These are phyloP conservation scores for Trametes versicolor DNA, from an alignment of 1,284 basidiomycete species.

Conservation along the genomic window DNA sequence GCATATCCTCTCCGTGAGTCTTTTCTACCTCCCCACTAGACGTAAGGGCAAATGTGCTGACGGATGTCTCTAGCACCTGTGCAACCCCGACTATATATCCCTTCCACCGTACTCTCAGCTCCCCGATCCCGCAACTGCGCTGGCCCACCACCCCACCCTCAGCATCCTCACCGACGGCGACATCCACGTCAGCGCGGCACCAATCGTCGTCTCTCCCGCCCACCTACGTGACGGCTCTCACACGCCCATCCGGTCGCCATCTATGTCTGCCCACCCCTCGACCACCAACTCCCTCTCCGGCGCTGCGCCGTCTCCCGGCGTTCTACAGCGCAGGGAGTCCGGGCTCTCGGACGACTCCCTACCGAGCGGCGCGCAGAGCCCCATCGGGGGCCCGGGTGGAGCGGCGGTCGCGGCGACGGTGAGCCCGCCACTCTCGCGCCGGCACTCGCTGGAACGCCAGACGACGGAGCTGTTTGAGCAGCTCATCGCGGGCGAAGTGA, in stretches of 20 bases:
- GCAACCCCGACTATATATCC: conserved; percentile 80
- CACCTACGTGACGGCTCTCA: conserved; percentile 16
- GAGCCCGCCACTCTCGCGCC: conserved; percentile 35
- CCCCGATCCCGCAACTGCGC: conserved; percentile 16
- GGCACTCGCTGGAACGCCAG: conserved; percentile 51
- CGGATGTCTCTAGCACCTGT: conserved; percentile 66
- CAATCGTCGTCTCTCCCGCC: conserved; percentile 7
- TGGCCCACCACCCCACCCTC: conserved; percentile 15
- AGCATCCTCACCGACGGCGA: conserved; percentile 29
- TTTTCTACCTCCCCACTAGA: conserved; percentile 32
- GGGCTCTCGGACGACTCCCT: conserved; percentile 29
- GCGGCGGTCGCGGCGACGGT: conserved; percentile 12
- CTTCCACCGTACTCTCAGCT: conserved; percentile 73
- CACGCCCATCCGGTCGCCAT: conserved; percentile 22
- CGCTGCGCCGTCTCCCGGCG: conserved; percentile 17
- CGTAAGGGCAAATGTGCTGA: neutral
- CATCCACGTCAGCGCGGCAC: conserved; percentile 5
- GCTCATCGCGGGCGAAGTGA: conserved; percentile 70
- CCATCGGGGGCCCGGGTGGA: conserved; percentile 1
- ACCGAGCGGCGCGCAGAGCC: conserved; percentile 16
- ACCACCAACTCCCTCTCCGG: conserved; percentile 17
- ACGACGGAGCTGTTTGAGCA: conserved; percentile 59
- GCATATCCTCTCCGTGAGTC: conserved; percentile 80
- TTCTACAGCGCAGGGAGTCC: conserved; percentile 22
- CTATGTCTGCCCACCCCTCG: conserved; percentile 13